Evolutionary conservation across 2,329 filamentous ascomycete genomes (phyloP).

Genomic region (Colletotrichum tanaceti): DNA sequence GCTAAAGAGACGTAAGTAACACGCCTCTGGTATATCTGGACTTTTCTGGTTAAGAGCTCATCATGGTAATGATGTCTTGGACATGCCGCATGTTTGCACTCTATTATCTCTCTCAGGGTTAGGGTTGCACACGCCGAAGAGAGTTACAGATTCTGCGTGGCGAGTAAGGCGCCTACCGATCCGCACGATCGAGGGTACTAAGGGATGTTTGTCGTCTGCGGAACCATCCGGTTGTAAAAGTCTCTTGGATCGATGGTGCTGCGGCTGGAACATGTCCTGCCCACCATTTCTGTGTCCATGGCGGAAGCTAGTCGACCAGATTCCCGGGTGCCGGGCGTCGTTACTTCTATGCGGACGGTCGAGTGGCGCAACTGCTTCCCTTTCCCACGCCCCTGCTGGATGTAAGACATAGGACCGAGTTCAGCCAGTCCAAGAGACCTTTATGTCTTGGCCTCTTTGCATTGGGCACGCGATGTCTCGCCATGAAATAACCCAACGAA

Average conservation of each 20-base stretch:
- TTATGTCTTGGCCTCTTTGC: not conserved
- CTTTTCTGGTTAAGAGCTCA: not conserved
- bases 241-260: not conserved
- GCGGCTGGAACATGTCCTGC: conserved; percentile 30
- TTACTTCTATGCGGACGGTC: conserved; percentile 15
- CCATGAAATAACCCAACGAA: not conserved
- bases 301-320: conserved; percentile 25
- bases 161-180: not conserved
- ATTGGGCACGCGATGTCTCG: conserved; percentile 14
- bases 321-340: conserved; percentile 26
- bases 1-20: not conserved
- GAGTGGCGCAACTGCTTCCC: conserved; percentile 5
- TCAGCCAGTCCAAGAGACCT: conserved; percentile 4
- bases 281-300: conserved; percentile 8
- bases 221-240: not conserved
- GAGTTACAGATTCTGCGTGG: not conserved
- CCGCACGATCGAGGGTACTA: not conserved
- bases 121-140: conserved; percentile 14
- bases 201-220: not conserved
- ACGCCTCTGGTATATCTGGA: not conserved
- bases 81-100: not conserved
- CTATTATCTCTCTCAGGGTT: conserved; percentile 23
- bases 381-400: not conserved
- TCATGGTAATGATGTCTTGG: not conserved
- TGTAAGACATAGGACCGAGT: conserved; percentile 18